Evolutionary conservation across 768 basidiomycete genomes (phyloP).

Genomic region (Coprinopsis cinerea): DNA sequence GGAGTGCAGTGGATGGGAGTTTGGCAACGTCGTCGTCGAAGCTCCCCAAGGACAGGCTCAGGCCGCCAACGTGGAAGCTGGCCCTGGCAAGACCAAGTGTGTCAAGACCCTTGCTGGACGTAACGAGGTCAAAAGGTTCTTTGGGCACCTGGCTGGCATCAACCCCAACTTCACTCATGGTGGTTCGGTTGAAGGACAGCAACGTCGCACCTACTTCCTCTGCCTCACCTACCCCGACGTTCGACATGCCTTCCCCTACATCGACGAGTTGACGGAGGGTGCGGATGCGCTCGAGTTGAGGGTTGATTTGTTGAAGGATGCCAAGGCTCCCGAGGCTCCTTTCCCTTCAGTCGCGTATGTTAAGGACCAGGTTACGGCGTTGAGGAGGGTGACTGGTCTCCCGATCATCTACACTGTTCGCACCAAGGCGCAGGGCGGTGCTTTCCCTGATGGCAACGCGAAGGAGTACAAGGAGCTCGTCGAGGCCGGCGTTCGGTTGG

Average conservation of each 20-base stretch:
- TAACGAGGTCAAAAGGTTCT: constrained; percentile 76
- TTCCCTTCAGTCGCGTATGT: constrained; percentile 73
- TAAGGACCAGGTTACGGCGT: constrained; percentile 67
- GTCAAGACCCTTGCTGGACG: constrained; percentile 31
- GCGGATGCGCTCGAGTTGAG: constrained; percentile 93
- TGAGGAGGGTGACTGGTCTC: constrained; percentile 70
- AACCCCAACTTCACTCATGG: constrained; percentile 59
- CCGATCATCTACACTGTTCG: constrained; percentile 93
- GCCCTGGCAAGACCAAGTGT: background rate
- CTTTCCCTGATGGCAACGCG: constrained; percentile 75
- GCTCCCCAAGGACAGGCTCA: constrained; percentile 16
- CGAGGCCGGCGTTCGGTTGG: constrained; percentile 71
- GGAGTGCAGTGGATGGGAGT: constrained; percentile 78
- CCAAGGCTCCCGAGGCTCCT: constrained; percentile 39
- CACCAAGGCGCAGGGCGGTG: constrained; percentile 83
- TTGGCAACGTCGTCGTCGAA: constrained; percentile 63
- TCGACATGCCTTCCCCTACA: constrained; percentile 54
- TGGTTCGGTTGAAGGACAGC: constrained; percentile 26
- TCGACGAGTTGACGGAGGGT: constrained; percentile 74
- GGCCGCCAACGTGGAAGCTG: constrained; percentile 10
- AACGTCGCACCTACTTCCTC: constrained; percentile 83
- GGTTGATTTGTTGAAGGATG: constrained; percentile 74
- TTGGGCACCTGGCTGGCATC: constrained; percentile 77
- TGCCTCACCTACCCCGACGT: constrained; percentile 90
- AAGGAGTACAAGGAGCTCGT: constrained; percentile 73